These are phyloP conservation scores for Rhizopogon vinicolor DNA, from an alignment of 768 basidiomycete species.

Conservation along the genomic window DNA sequence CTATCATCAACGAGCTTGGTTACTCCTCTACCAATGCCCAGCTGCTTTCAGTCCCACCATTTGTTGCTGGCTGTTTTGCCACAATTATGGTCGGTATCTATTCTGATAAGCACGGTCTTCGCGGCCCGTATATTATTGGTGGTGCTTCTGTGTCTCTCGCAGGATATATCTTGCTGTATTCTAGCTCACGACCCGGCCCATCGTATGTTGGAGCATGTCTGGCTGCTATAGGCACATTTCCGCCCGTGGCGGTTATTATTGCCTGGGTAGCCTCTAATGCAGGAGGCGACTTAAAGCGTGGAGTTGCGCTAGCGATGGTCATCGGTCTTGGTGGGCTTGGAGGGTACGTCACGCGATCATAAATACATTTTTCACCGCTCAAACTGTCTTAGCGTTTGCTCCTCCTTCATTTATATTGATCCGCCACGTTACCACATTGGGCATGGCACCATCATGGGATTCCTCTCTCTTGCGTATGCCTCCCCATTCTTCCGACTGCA, in stretches of 20 bases:
- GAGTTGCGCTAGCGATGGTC: slow-evolving; percentile 47
- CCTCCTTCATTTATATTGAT: slow-evolving; percentile 39
- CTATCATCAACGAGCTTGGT: slow-evolving; percentile 46
- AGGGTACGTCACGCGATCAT: slow-evolving; percentile 32
- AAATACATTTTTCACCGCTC: slow-evolving; percentile 15
- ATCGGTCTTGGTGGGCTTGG: slow-evolving; percentile 53
- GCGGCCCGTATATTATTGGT: slow-evolving; percentile 48
- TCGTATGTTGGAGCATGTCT: slow-evolving; percentile 46
- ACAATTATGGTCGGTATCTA: slow-evolving; percentile 38
- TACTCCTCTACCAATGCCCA: slow-evolving; percentile 49
- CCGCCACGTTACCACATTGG: slow-evolving; percentile 33
- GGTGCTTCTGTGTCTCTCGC: slow-evolving; percentile 39
- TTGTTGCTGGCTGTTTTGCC: slow-evolving; percentile 38
- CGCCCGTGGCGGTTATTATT: slow-evolving; percentile 41
- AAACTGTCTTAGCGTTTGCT: slow-evolving; percentile 27
- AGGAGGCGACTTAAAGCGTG: slow-evolving; percentile 52
- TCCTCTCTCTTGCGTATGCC: slow-evolving; percentile 23
- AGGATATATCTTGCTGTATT: slow-evolving; percentile 49
- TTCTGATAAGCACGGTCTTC: slow-evolving; percentile 36
- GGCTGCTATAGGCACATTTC: slow-evolving; percentile 49
- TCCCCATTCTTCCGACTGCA: slow-evolving; percentile 3
- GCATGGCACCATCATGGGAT: slow-evolving; percentile 33
- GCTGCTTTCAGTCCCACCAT: slow-evolving; percentile 44
- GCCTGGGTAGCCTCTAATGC: slow-evolving; percentile 55
- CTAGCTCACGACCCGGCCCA: slow-evolving; percentile 14